phyloP scores from a whole-genome alignment of 177 flowering plant genomes.

The Vitis hybrid region DNA sequence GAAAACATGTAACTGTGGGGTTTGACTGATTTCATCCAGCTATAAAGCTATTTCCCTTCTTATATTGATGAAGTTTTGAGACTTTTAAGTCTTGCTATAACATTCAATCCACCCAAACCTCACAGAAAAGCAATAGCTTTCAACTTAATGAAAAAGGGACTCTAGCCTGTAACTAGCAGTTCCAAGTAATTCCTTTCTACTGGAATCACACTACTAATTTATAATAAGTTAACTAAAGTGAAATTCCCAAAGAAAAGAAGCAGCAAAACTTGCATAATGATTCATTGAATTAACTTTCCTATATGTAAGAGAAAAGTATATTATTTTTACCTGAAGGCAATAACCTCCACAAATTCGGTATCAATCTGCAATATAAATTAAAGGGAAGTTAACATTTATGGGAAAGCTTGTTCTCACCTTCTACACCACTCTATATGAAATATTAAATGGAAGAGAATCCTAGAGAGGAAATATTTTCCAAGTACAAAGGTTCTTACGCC shows the following conservation, averaged over 20 bases:
- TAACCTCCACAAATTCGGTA: conserved; percentile 70
- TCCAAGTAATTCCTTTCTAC: too few species aligned
- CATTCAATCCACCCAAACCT: too few species aligned
- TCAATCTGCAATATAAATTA: conserved; percentile 51
- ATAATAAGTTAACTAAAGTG: too few species aligned
- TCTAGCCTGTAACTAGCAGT: too few species aligned
- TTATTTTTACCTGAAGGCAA: conserved; percentile 59
- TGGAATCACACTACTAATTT: too few species aligned
- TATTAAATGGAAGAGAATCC: neutral
- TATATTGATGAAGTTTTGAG: too few species aligned
- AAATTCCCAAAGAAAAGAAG: neutral
- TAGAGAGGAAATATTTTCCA: neutral
- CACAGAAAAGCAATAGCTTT: too few species aligned
- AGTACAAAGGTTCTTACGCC: conserved; percentile 47
- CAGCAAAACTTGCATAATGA: neutral
- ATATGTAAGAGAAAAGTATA: neutral
- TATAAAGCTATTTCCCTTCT: too few species aligned
- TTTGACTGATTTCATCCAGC: too few species aligned
- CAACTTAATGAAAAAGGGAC: too few species aligned
- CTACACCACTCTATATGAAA: neutral
- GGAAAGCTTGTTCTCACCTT: neutral
- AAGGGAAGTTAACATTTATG: neutral
- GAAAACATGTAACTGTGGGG: too few species aligned
- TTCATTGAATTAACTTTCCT: neutral
- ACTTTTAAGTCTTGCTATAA: too few species aligned